Conservation (phyloP, 345 rosid genomes). For the Pistacia integerrima region DNA sequence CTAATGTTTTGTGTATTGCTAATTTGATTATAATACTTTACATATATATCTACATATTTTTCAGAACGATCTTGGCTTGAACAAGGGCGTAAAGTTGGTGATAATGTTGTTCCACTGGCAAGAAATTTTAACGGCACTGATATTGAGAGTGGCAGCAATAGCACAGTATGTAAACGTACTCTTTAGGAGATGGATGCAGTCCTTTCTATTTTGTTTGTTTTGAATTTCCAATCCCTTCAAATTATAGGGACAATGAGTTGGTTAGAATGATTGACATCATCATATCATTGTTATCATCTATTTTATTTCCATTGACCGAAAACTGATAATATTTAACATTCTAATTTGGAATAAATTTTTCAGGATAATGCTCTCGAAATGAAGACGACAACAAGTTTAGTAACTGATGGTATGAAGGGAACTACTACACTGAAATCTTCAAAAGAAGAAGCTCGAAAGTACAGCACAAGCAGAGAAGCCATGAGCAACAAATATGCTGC, state of each 20-base stretch:
- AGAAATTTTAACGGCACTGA: slow-evolving; percentile 79
- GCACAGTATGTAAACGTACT: slow-evolving; percentile 41
- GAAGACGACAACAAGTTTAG: slow-evolving; percentile 52
- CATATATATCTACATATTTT: background rate
- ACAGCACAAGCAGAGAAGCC: slow-evolving; percentile 75
- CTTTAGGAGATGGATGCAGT: background rate
- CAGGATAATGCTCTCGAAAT: slow-evolving; percentile 78
- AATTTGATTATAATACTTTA: background rate
- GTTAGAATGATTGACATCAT: no score
- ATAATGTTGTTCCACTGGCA: slow-evolving; percentile 88
- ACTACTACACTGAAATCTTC: slow-evolving; percentile 44
- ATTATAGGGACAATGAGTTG: background rate
- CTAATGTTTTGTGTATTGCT: no score
- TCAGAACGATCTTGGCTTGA: slow-evolving; percentile 89
- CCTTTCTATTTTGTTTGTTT: background rate
- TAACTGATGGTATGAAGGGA: slow-evolving; percentile 38
- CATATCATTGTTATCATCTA: background rate
- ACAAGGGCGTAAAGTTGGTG: slow-evolving; percentile 84
- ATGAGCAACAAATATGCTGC: slow-evolving; percentile 86
- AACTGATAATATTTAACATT: background rate
- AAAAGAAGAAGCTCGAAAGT: slow-evolving; percentile 66
- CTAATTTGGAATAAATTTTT: slow-evolving; percentile 22
- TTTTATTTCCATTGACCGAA: background rate
- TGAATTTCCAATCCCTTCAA: background rate
- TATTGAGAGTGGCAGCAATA: slow-evolving; percentile 57